A percentile compares a stretch with the other conserved stretches of the same genome.
Conservation (phyloP, 2,329 filamentous ascomycete genomes). For the Huntiella moniliformis region DNA sequence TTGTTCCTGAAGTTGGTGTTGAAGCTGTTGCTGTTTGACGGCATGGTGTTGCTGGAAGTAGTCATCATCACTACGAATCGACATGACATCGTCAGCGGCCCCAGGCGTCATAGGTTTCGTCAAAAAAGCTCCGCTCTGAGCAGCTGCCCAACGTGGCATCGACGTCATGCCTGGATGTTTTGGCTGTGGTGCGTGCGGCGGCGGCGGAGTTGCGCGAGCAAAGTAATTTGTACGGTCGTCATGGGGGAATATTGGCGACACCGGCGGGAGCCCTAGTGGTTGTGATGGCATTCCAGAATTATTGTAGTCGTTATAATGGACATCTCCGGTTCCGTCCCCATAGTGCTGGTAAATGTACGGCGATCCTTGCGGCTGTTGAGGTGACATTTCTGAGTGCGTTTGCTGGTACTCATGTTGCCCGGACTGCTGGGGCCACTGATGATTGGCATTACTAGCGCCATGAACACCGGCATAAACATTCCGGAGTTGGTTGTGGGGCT, state of each 20-base stretch:
- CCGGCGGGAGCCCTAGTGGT: neutral
- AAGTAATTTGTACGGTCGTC: constrained; percentile 9
- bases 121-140: constrained; percentile 5
- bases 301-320: neutral
- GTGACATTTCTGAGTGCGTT: no score
- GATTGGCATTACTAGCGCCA: neutral
- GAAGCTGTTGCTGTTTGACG: neutral
- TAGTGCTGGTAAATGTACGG: neutral
- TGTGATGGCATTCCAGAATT: neutral
- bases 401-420: neutral
- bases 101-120: neutral
- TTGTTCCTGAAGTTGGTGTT: neutral
- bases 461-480: neutral
- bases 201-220: constrained; percentile 6
- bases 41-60: neutral
- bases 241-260: constrained; percentile 2
- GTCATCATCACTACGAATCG: constrained; percentile 3
- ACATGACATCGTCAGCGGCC: neutral
- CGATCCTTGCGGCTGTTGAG: no score
- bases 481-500: neutral
- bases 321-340: neutral
- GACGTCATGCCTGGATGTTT: constrained; percentile 5
- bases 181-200: constrained; percentile 9
- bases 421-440: neutral
- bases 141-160: constrained; percentile 11